Base-by-base conservation (phyloP, 139 green algal genomes). In the Chlamydomonas sp. region DNA sequence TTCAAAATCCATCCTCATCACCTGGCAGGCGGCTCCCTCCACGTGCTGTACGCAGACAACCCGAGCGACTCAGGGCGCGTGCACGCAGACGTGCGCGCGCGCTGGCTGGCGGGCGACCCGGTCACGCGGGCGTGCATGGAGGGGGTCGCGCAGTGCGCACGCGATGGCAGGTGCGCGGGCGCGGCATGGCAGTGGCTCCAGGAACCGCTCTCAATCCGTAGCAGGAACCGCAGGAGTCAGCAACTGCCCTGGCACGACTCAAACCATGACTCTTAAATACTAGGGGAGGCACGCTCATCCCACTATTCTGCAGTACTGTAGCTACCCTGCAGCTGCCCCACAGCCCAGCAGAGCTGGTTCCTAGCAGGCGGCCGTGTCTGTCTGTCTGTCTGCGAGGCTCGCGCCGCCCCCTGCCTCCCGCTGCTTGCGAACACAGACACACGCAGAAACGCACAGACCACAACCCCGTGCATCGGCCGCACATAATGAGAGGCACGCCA, bases 51-150 rank as follows among this genome's bases (percentile, higher is more conserved):
- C 43, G 71, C 57, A 8, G 49, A 78, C 33, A 85, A 84, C 49
- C 83, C 87, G 26, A 89, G 81, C 34, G 90, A 97, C 69, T 89
- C 76, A 30, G 91, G 88, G 20, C 73, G 67, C 26, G 81, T 94
- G 73, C 85, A 96, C 75, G 31, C 74, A 73, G 71, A 72, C 3
- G 86, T 96, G 31, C 77, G 77, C 64, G 67, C 80, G 71, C 73
- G 81, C 20, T 97, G 87, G 86, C 36, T 85, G 34, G 75, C 64
- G 8, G 91, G 89, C 0, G 90, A 96, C 49, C 16, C 36, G 5
- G 75, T 65, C 35, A 70, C 93, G 16, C 28, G 35, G 24, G 48
- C 49, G 0, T 72, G 33, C 35, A 94, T 97, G 90, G 31, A 29
- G 24, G 35, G 73, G 5, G 63, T 97, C 3, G 87, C 84, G 5